Base-by-base conservation (phyloP, 345 rosid genomes). In the Eucalyptus microcorys region DNA sequence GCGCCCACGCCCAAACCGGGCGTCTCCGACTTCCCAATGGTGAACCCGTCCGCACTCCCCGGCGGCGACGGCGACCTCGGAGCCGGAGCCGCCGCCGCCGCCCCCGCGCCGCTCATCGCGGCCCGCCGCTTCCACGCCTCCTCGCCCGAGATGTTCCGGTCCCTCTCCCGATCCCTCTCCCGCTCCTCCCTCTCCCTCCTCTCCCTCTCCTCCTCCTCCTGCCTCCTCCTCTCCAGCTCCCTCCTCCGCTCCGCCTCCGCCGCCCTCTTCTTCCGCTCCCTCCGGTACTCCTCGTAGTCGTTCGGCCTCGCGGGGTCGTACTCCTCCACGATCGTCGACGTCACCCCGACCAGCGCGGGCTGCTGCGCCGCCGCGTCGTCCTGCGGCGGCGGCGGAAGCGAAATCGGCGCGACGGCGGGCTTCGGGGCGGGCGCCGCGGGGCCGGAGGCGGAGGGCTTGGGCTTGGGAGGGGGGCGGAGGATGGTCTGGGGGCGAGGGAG, bases 71-170 rank as follows among this genome's bases (percentile, higher is more conserved):
- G 93, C 1, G 98, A 94, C 91, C 99, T 92, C 7, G 96, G 94
- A 85, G 89, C 94, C 57, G 57, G 57, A 2, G 57, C 57, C 26
- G 57, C 10, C 26, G 24, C 24, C 10, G 57, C 5, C 26, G 10
- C 5, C 57, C 57, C 57, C 7, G 91, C 94, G 8, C 95, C 93
- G 16, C 99, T 94, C 99, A 97, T 96, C 0, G 99, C 98, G 1
- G 99, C 99, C 3, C 99, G 95, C 88, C 99, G 93, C 91, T 92
- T 95, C 99, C 99, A 98, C 1, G 99, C 99, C 89, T 98, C 99
- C 91, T 98, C 99, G 2, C 99, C 99, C 1, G 99, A 96, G 81
- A 97, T 96, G 91, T 94, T 96, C 49, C 80, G 86, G 47, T 90
- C 92, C 86, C 89, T 81, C 43, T 91, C 93, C 34, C 91, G 85